A percentile compares a stretch with the other conserved stretches of the same genome.
phyloP scores from a whole-genome alignment of 345 rosid genomes.

The Populus deltoides region DNA sequence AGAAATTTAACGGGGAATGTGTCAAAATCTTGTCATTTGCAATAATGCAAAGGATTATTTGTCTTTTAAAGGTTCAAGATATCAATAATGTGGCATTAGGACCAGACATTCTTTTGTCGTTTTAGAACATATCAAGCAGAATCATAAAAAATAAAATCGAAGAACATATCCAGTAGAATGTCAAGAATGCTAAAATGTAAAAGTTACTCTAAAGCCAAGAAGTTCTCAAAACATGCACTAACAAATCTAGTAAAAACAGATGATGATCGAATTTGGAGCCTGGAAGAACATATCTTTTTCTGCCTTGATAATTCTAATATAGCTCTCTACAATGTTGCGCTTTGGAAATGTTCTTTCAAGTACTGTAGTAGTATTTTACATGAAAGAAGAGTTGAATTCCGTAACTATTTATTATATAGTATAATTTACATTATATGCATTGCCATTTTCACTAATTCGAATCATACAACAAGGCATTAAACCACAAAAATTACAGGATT shows the following conservation, averaged over 20 bases:
- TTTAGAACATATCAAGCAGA: conserved; percentile 1
- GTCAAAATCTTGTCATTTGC: conserved; percentile 4
- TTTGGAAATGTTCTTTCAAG: background rate
- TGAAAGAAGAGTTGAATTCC: background rate
- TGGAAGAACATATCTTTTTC: background rate
- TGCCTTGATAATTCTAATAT: background rate
- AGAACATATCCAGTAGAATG: background rate
- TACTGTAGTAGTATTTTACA: background rate
- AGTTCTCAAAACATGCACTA: background rate
- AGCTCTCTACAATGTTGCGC: background rate
- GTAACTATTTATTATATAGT: background rate
- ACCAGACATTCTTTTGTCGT: conserved; percentile 5
- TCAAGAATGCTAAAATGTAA: background rate
- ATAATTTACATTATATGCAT: background rate
- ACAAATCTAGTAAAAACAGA: conserved; percentile 5
- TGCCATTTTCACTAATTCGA: background rate
- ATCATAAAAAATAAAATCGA: background rate
- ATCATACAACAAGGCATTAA: background rate
- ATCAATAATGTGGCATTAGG: background rate
- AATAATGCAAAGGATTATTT: conserved; percentile 6
- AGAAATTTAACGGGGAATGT: background rate
- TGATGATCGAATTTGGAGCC: background rate
- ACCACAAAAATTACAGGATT: background rate
- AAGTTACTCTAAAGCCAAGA: background rate
- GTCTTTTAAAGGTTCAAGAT: background rate